Evolutionary conservation across 1,284 basidiomycete genomes (phyloP), one percentile per base, ranked within the genome.

Genomic region (Ceratobasidium sp.): DNA sequence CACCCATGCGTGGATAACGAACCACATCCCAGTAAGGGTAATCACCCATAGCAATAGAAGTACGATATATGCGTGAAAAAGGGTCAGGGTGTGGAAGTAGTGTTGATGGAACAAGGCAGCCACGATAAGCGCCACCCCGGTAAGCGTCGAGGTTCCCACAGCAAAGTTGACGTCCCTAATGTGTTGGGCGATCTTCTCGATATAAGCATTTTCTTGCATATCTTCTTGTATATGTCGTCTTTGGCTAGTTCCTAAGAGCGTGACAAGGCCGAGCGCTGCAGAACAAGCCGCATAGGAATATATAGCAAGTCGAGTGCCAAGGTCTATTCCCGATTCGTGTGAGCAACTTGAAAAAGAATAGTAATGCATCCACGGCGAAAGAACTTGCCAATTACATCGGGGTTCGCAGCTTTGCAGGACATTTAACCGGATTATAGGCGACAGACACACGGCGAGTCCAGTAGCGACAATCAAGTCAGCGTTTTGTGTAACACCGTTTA

Each of bases 1-100:
- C 33, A 62, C 59, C 59, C 59, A 62, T 39, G 49, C 30, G 41
- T 62, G 59, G 16, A 62, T 62, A 16, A 62, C 59, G 41, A 62
- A 62, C 59, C 59, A 62, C 59, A 62, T 62, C 23, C 59, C 59
- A 3, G 59, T 62, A 11, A 62, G 33, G 25, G 59, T 50, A 25
- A 62, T 52, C 19, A 62, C 49, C 59, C 59, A 62, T 8, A 62
- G 21, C 47, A 62, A 21, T 25, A 62, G 21, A n/a, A 62, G 36
- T 16, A 62, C 59, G 21, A 49, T 62, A 21, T 62, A 62, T 23
- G 49, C 59, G 25, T 62, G 59, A 21, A 62, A 62, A 13, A 62
- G 47, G 16, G 27, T 33, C n/a, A 62, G 52, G n/a, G 13, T 42
- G 19, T 62, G 59, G n/a, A 52, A 42, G 16, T 27, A 27, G 23